A percentile compares a stretch with the other conserved stretches of the same genome.
These are phyloP conservation scores for Plectosphaerella plurivora DNA, from an alignment of 2,329 filamentous ascomycete genomes.

Conservation along the genomic window DNA sequence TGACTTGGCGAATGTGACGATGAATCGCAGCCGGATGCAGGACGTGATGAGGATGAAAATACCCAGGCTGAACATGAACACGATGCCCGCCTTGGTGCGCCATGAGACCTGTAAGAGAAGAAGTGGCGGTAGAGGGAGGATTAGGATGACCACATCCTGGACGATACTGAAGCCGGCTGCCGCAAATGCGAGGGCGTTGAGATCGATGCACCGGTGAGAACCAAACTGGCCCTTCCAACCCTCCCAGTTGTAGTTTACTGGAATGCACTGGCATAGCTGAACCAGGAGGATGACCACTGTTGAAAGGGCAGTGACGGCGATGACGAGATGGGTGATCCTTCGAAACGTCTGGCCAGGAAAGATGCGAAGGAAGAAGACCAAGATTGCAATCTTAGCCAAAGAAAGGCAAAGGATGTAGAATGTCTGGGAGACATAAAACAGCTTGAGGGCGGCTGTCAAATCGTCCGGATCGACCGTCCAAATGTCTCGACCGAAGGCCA, in stretches of 20 bases:
- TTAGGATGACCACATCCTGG: slow-evolving; percentile 28
- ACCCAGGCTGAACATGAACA: slow-evolving; percentile 32
- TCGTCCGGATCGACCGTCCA: slow-evolving; percentile 24
- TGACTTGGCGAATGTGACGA: slow-evolving; percentile 24
- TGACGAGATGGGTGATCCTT: slow-evolving; percentile 14
- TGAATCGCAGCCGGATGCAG: slow-evolving; percentile 27
- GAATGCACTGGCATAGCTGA: slow-evolving; percentile 30
- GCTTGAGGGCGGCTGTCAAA: slow-evolving; percentile 23
- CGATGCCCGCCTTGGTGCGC: slow-evolving; percentile 20
- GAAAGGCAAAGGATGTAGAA: slow-evolving; percentile 26
- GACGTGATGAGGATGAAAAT: slow-evolving; percentile 29
- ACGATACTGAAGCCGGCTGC: slow-evolving; percentile 25
- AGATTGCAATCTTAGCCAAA: slow-evolving; percentile 24
- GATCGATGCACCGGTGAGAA: slow-evolving; percentile 22
- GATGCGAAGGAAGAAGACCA: slow-evolving; percentile 27
- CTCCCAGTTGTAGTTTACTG: slow-evolving; percentile 25
- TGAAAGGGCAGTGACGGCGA: slow-evolving; percentile 18
- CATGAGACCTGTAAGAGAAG: slow-evolving; percentile 19
- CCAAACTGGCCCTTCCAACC: slow-evolving; percentile 23
- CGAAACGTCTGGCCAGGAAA: slow-evolving; percentile 23
- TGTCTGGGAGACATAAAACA: slow-evolving; percentile 22
- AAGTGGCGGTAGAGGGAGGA: slow-evolving; percentile 27
- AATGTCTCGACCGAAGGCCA: slow-evolving; percentile 30
- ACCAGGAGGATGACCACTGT: slow-evolving; percentile 22
- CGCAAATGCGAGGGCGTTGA: slow-evolving; percentile 23